A percentile compares a stretch with the other conserved stretches of the same genome.
These are phyloP conservation scores for Umbelopsis sp. DNA, from an alignment of 371 early-diverging fungal genomes.

Conservation along the genomic window DNA sequence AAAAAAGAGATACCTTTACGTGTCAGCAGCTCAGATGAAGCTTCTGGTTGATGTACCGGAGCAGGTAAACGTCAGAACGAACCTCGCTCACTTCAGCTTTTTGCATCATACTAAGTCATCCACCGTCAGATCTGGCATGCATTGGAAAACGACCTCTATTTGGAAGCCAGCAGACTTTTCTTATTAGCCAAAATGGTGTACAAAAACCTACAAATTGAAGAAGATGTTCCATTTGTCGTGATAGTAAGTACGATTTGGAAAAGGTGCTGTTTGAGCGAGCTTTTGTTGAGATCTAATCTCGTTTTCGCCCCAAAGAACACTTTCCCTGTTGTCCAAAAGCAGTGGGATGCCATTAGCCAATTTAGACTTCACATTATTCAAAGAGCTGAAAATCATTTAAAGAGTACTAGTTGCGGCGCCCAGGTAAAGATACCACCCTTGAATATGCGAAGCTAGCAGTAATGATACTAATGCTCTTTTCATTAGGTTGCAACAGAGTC, in stretches of 20 bases:
- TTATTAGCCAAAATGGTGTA: constrained; percentile 69
- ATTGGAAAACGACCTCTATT: constrained; percentile 68
- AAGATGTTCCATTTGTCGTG: constrained; percentile 31
- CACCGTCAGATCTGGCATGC: constrained; percentile 73
- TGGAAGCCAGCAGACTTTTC: constrained; percentile 75
- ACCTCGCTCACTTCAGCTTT: background rate
- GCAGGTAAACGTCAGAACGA: constrained; percentile 53
- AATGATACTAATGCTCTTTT: background rate
- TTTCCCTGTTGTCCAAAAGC: constrained; percentile 82
- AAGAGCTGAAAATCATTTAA: constrained; percentile 49
- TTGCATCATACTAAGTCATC: no score
- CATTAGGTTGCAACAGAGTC: constrained; percentile 61
- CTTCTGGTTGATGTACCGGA: constrained; percentile 87
- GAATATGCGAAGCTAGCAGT: no score
- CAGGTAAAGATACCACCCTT: background rate
- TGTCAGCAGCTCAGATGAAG: constrained; percentile 79
- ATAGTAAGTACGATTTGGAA: constrained; percentile 19
- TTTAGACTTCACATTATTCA: constrained; percentile 77
- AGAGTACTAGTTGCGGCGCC: background rate
- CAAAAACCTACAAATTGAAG: constrained; percentile 59
- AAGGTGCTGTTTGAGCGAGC: no score
- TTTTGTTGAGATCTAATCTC: background rate
- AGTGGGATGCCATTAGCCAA: constrained; percentile 84
- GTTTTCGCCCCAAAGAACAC: constrained; percentile 44
- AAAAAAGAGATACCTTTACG: constrained; percentile 60